Evolutionary conservation across 2,329 filamentous ascomycete species (phyloP).

Genomic region (Diaporthe destruens): DNA sequence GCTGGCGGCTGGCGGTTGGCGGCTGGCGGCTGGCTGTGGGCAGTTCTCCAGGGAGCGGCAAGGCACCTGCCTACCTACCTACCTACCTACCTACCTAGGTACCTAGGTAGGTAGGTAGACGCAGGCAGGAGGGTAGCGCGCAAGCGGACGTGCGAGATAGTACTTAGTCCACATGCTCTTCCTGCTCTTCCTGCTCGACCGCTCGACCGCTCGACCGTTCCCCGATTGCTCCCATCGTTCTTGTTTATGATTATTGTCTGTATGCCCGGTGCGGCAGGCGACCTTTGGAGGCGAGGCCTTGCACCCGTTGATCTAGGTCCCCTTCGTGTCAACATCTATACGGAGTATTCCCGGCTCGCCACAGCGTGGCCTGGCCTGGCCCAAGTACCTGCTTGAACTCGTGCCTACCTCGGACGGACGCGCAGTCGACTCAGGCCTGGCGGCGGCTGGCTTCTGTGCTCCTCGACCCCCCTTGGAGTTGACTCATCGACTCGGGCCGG

Average conservation of each 20-base stretch:
- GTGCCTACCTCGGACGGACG: not conserved
- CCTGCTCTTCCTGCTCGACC: constrained; percentile 24
- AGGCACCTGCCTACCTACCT: too few relatives aligned
- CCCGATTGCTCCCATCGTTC: not conserved
- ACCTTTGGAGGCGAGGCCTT: too few relatives aligned
- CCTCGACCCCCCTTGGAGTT: not conserved
- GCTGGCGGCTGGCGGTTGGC: not conserved
- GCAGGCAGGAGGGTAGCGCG: constrained; percentile 6
- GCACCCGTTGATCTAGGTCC: not conserved
- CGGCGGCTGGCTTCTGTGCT: not conserved
- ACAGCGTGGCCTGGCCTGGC: not conserved
- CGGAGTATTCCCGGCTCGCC: not conserved
- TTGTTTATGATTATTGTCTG: not conserved
- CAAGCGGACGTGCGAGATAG: constrained; percentile 5
- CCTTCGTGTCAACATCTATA: not conserved
- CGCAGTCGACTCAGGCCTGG: not conserved
- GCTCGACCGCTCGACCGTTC: not conserved
- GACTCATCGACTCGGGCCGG: constrained; percentile 1
- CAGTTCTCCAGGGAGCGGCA: constrained; percentile 12
- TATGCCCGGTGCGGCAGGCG: not conserved
- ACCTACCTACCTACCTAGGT: too few relatives aligned
- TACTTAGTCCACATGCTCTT: constrained; percentile 30
- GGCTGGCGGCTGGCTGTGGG: not conserved
- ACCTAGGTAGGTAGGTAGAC: too few relatives aligned
- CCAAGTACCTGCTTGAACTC: too few relatives aligned